Conservation (phyloP, 257 asterid species). For the Ophiorrhiza pumila region DNA sequence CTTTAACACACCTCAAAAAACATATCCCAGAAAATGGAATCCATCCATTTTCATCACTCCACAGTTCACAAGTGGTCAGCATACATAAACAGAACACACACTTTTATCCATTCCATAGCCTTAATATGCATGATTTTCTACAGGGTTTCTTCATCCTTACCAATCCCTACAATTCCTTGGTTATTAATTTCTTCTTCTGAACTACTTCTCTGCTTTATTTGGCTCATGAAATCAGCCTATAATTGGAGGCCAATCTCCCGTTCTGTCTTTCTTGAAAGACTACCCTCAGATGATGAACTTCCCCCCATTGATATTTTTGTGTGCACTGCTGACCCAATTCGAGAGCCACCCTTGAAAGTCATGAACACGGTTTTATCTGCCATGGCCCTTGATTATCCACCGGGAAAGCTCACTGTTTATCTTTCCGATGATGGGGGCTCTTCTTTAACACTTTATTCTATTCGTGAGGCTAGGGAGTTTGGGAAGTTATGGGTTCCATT, state of each 20-base stretch:
- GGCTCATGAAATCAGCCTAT: slow-evolving; percentile 43
- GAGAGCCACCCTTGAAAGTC: slow-evolving; percentile 51
- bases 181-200: slow-evolving; percentile 32
- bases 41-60: not conserved
- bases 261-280: slow-evolving; percentile 34
- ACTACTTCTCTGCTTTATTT: slow-evolving; percentile 34
- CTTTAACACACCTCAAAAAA: not conserved
- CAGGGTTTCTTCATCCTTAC: not conserved
- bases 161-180: slow-evolving; percentile 22
- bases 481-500: slow-evolving; percentile 51
- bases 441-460: slow-evolving; percentile 31
- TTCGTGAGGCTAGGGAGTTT: slow-evolving; percentile 37
- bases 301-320: slow-evolving; percentile 54
- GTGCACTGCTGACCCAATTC: slow-evolving; percentile 57
- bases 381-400: slow-evolving; percentile 63
- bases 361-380: slow-evolving; percentile 75
- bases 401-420: slow-evolving; percentile 49
- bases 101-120: not conserved
- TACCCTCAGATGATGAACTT: slow-evolving; percentile 33
- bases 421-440: slow-evolving; percentile 64
- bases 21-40: not conserved
- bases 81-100: not conserved
- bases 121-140: not conserved
- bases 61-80: not conserved
- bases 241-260: slow-evolving; percentile 46